Base-by-base conservation (phyloP, 345 rosid species). In the Eutrema heterophyllum region DNA sequence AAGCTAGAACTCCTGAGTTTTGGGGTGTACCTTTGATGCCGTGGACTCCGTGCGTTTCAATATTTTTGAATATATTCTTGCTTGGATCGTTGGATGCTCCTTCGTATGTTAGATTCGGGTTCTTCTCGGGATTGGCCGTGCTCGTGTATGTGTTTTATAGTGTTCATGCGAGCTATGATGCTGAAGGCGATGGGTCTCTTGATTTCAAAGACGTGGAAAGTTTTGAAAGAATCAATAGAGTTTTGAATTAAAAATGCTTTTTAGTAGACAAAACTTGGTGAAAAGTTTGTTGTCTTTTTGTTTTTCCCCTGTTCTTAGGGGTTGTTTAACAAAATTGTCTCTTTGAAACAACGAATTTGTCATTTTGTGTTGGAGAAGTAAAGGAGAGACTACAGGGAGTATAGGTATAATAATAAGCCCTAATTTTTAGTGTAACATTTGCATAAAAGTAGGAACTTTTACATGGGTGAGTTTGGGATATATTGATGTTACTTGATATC, bases 21-120 rank as follows among this genome's bases (percentile, higher is more conserved):
- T 93, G 98, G 98, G 91, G 92, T 12, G 89, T 91, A 43, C 98
- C 98, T 0, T 76, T 88, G 61, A 89, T 93, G 97, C 98, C 98
- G 0, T 89, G 93, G 94, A 81, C 88, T 32, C 98, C 98, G 0
- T 88, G 89, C 49, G 73, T 78, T 24, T 93, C 97, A 8, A 89
- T 93, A 77, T 91, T 85, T 79, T 67, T 89, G 80, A 88, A 91
- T 82, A 83, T 93, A 27, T 91, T 91, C 68, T 70, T 93, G 65
- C 68, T 93, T 50, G 98, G 97, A 62, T 81, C 89, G 41, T 83
- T 91, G 10, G 91, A 82, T 46, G 85, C 86, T 21, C 88, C 84
- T 7, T 86, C 98, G 45, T 93, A 84, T 15, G 63, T 80, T n/a
- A 76, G 98, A 68, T 93, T 93, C 52, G 89, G 83, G 54, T 79